A percentile compares a stretch with the other conserved stretches of the same genome.
These are phyloP conservation scores for Pseudopediastrum boryanum DNA, from an alignment of 139 green algal genomes.

Conservation along the genomic window DNA sequence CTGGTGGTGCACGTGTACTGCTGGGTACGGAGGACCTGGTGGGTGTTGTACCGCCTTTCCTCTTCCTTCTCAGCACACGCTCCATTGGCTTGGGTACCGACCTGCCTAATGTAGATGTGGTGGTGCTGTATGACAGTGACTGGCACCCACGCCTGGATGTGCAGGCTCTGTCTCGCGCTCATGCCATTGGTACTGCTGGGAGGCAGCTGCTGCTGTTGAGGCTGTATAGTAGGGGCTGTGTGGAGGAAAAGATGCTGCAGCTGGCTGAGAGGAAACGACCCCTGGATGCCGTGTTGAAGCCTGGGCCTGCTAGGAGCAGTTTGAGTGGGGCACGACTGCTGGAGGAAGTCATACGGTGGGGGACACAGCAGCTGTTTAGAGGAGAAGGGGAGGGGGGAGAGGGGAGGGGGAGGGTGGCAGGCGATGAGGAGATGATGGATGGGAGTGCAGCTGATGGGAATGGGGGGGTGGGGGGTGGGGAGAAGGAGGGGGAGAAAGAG, in stretches of 20 bases:
- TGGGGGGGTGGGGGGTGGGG: not conserved
- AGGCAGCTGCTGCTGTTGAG: constrained; percentile 8
- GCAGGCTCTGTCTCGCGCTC: constrained; percentile 52
- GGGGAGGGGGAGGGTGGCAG: no score
- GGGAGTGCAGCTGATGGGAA: not conserved
- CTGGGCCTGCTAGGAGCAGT: constrained; percentile 28
- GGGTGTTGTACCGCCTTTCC: constrained; percentile 29
- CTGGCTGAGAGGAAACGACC: constrained; percentile 48
- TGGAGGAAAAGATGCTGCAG: constrained; percentile 67
- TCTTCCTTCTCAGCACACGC: constrained; percentile 67
- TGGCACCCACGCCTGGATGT: constrained; percentile 75
- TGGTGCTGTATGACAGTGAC: constrained; percentile 77
- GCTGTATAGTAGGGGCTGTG: constrained; percentile 48
- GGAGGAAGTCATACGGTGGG: constrained; percentile 72
- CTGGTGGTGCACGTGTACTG: not conserved
- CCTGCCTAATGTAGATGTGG: constrained; percentile 57
- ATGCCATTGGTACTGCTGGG: not conserved
- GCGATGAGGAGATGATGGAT: not conserved
- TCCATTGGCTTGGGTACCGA: constrained; percentile 76
- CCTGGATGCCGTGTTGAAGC: constrained; percentile 53
- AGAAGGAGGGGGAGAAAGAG: not conserved
- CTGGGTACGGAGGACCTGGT: constrained; percentile 11
- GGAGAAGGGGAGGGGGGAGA: no score
- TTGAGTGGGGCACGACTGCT: constrained; percentile 43
- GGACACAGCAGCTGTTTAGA: constrained; percentile 61